phyloP scores from a whole-genome alignment of 176 grass and related monocot species.

The Lolium multiflorum region DNA sequence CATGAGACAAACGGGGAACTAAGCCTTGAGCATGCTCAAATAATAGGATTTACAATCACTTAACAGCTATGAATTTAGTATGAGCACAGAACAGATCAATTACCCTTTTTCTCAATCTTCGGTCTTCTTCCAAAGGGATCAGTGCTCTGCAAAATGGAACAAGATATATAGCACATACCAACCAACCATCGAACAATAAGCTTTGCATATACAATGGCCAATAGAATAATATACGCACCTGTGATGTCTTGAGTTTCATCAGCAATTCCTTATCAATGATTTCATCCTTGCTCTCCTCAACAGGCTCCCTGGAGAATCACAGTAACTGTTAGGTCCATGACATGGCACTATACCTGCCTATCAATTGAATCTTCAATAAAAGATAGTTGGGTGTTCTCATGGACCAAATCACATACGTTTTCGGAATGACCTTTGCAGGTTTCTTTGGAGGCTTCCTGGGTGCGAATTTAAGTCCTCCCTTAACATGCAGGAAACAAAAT shows the following conservation, averaged over 20 bases:
- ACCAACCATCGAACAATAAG: slow-evolving; percentile 12
- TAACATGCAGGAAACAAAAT: neutral
- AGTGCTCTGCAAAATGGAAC: slow-evolving; percentile 31
- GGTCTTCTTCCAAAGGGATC: slow-evolving; percentile 29
- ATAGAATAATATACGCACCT: slow-evolving; percentile 28
- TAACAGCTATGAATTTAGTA: neutral
- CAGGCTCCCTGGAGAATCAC: slow-evolving; percentile 45
- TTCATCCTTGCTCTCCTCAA: slow-evolving; percentile 60
- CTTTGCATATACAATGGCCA: neutral
- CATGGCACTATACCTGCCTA: neutral
- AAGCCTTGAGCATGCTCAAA: neutral
- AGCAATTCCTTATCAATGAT: slow-evolving; percentile 48
- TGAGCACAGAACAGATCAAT: slow-evolving; percentile 6
- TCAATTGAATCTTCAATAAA: neutral
- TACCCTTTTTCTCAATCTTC: slow-evolving; percentile 27
- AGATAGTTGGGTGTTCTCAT: neutral
- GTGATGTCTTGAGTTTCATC: slow-evolving; percentile 53
- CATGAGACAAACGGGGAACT: neutral
- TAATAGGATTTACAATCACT: neutral
- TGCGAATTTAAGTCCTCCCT: neutral
- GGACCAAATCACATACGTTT: slow-evolving; percentile 32
- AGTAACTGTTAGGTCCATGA: slow-evolving; percentile 20
- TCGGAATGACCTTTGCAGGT: slow-evolving; percentile 43
- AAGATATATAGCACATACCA: slow-evolving; percentile 21
- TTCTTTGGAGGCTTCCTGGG: slow-evolving; percentile 56